Base-by-base conservation (phyloP, 1,284 basidiomycete species). In the Ganoderma lingzhi region DNA sequence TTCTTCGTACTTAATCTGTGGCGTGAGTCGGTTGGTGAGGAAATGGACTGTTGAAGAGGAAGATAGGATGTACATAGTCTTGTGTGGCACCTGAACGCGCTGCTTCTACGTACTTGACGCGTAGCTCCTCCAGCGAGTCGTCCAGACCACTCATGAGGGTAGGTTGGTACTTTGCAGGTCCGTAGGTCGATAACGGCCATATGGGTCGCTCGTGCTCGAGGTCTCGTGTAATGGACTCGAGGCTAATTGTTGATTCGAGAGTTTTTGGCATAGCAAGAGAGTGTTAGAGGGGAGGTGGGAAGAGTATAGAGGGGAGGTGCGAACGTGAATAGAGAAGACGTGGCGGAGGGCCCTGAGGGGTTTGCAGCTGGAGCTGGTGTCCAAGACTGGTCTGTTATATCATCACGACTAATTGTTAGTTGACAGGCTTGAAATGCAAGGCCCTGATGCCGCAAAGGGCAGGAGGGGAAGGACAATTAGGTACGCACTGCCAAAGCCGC, bases 141-240 rank as follows among this genome's bases (percentile, higher is more conserved):
- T 98, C 96, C 41, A 93, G 82, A 1, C 88, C 90, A 5, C 80
- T 72, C 19, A 98, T 80, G 6, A 97, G 75, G 61, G 86, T 90
- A 0, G 90, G 90, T 74, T 96, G 94, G 65, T 87, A 78, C 77
- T 96, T 96, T 0, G 90, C 89, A 30, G 93, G 89, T 0, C 87
- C 96, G 78, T 93, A 98, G 0, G 88, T 92, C 0, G 94, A 91
- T 0, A 97, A 82, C n/a, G 92, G 90, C 92, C 94, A 98, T 8
- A 87, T 66, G 0, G 96, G 96, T 75, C 89, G 90, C 28, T 95
- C 93, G 4, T 79, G 80, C 3, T 87, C 88, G n/a, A 95, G 76
- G 75, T 95, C 94, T 55, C 81, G 83, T 17, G 78, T 77, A 41
- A 94, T 85, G 1, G 84, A 80, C 17, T 94, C 92, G n/a, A 81